Evolutionary conservation across 441 rosid species (phyloP), one percentile per base, ranked within the genome.

Genomic region (Flueggea neowawraea): DNA sequence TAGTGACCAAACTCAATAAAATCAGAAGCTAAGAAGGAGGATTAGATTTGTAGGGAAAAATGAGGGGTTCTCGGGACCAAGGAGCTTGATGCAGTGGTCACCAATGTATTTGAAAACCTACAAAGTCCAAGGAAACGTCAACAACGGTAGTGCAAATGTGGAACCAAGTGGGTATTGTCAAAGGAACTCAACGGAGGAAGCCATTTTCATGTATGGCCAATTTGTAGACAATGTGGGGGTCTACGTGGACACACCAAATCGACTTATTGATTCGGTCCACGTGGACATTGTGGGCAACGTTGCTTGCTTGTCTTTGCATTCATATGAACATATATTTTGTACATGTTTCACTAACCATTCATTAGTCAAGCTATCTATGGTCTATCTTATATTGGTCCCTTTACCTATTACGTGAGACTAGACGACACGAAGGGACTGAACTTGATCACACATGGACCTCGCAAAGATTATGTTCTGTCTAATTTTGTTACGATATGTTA

Each of bases 181-280:
- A 14, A 51, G n/a, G 44, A 55, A 45, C 48, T 54, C 12, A 49
- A 57, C 51, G 57, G 47, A 56, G 6, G 51, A 57, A 33, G 64
- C 45, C 52, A 31, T 48, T 60, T 60, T 58, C 68, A 52, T 57
- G 63, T 61, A 41, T 31, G 55, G 44, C 48, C 45, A 63, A 14
- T 33, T 32, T 17, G 61, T 14, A 52, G 73, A 68, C 71, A 67
- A 28, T 12, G 69, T 67, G 63, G 66, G 67, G 72, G 71, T 65
- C 71, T 70, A 72, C 14, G 10, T 52, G 16, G 45, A 64, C 52
- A 61, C 32, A 33, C 44, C 10, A 45, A 64, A 57, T 54, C 71
- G 22, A 15, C 59, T 10, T 44, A 13, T 44, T 2, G 49, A 32
- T 49, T 55, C 17, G 15, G 12, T 49, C 64, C 43, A 15, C 45